A percentile compares a stretch with the other conserved stretches of the same genome.
phyloP scores from a whole-genome alignment of 1,139 yeast species.

The Geotrichum klebahnii region DNA sequence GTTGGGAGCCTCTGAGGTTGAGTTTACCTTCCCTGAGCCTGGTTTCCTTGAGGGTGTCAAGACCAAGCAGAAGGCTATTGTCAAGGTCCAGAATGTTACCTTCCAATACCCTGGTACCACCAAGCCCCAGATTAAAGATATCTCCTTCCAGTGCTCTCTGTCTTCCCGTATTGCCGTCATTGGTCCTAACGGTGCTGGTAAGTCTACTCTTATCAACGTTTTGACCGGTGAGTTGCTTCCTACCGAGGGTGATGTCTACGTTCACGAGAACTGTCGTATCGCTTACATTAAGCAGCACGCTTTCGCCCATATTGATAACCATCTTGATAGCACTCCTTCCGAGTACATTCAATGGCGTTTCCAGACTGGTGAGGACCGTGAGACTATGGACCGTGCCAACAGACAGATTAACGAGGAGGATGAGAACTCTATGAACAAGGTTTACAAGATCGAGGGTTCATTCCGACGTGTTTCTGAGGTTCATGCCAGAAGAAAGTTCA shows the following conservation, averaged over 20 bases:
- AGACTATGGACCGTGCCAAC: constrained; percentile 99
- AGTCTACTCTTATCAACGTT: constrained; percentile 95
- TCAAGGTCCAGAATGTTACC: constrained; percentile 91
- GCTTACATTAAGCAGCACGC: constrained; percentile 99
- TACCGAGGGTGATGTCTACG: constrained; percentile 96
- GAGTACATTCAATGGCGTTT: constrained; percentile 99
- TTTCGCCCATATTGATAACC: constrained; percentile 97
- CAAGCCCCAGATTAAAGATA: constrained; percentile 86
- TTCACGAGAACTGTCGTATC: constrained; percentile 98
- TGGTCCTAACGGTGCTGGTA: constrained; percentile 99
- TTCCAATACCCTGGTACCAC: constrained; percentile 99
- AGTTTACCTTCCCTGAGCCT: constrained; percentile 98
- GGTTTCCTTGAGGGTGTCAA: constrained; percentile 99
- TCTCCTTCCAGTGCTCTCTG: constrained; percentile 96
- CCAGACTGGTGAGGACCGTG: constrained; percentile 99
- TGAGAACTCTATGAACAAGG: constrained; percentile 98
- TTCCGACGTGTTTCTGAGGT: constrained; percentile 96
- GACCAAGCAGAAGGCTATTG: constrained; percentile 99
- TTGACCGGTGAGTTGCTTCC: constrained; percentile 99
- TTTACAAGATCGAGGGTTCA: constrained; percentile 97
- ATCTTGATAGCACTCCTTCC: constrained; percentile 98
- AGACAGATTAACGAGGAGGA: constrained; percentile 96
- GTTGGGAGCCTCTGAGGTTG: constrained; percentile 94
- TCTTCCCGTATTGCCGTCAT: constrained; percentile 99
- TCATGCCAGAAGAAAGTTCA: constrained; percentile 98